Evolutionary conservation across 805 yeast species (phyloP).

Genomic region (Wickerhamomyces tratensis): DNA sequence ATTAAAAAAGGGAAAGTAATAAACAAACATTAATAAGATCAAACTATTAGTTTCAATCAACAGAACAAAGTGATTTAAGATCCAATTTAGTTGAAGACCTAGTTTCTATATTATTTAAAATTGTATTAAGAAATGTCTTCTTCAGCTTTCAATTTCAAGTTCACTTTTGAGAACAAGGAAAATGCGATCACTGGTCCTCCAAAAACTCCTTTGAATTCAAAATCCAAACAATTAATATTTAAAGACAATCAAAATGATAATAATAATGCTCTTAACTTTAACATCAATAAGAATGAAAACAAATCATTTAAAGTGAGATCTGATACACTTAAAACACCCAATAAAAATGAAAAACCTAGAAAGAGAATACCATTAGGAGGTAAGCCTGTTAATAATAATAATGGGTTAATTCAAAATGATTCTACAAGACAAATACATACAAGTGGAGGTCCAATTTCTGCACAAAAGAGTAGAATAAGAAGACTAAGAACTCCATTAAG

Average conservation of each 20-base stretch:
- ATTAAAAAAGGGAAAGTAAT: no score
- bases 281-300: neutral
- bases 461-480: conserved; percentile 6
- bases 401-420: neutral
- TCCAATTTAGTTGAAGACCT: no score
- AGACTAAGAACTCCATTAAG: conserved; percentile 11
- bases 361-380: conserved; percentile 18
- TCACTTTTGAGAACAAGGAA: conserved; percentile 10
- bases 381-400: conserved; percentile 12
- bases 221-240: conserved; percentile 2
- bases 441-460: conserved; percentile 1
- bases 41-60: no score
- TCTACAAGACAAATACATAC: neutral
- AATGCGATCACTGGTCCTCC: conserved; percentile 3
- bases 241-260: neutral
- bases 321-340: conserved; percentile 7
- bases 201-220: conserved; percentile 2
- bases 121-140: no score
- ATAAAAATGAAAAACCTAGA: neutral
- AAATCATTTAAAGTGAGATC: neutral
- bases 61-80: no score
- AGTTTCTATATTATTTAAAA: no score
- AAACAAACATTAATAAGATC: no score
- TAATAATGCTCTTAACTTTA: neutral
- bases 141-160: neutral